phyloP scores from a whole-genome alignment of 371 early-diverging fungal genomes.

The Ordospora colligata region DNA sequence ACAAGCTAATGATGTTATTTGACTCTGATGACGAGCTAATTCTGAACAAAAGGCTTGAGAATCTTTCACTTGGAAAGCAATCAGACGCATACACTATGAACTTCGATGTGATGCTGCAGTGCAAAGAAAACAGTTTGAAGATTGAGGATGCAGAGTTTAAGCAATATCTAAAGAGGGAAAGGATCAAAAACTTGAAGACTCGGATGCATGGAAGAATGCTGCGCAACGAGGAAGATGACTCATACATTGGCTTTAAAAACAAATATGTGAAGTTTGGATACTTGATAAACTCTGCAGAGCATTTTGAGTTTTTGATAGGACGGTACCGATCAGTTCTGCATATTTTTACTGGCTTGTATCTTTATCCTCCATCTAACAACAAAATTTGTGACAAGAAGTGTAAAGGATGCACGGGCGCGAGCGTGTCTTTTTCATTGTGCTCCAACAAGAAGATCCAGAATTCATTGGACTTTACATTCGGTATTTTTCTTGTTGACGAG shows the following conservation, averaged over 20 bases:
- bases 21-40: constrained; percentile 7
- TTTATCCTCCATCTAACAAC: not conserved
- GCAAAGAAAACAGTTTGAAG: constrained; percentile 3
- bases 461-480: constrained; percentile 22
- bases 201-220: constrained; percentile 15
- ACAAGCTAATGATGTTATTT: constrained; percentile 4
- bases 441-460: constrained; percentile 20
- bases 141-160: not conserved
- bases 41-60: constrained; percentile 17
- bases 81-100: not conserved
- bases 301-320: constrained; percentile 33
- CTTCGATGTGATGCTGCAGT: not conserved
- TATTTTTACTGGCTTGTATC: constrained; percentile 15
- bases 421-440: constrained; percentile 37
- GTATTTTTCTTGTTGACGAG: constrained; percentile 17
- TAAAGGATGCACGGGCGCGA: not conserved
- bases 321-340: constrained; percentile 28
- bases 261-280: constrained; percentile 34
- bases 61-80: constrained; percentile 2
- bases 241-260: constrained; percentile 5
- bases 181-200: constrained; percentile 25
- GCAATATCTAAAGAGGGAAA: constrained; percentile 10
- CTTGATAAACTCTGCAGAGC: constrained; percentile 30
- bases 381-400: not conserved
- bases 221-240: not conserved